These are phyloP conservation scores for Nasturtium officinale DNA, from an alignment of 345 rosid species.

Conservation along the genomic window DNA sequence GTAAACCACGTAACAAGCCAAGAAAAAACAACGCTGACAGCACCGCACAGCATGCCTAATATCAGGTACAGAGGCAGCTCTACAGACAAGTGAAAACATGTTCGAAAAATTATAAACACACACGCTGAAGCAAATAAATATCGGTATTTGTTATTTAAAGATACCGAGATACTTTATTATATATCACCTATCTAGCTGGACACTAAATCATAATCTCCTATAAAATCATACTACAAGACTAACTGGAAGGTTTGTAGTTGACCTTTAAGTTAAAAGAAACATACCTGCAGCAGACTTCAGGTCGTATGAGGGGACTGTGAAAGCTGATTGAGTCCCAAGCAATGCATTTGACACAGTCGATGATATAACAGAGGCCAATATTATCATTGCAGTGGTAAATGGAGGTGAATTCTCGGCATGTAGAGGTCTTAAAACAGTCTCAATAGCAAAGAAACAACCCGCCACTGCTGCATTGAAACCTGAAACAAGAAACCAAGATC, in stretches of 20 bases:
- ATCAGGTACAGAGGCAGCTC: slow-evolving; percentile 94
- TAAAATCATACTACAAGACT: background rate
- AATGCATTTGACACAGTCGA: slow-evolving; percentile 92
- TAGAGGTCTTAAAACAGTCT: slow-evolving; percentile 90
- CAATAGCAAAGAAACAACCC: slow-evolving; percentile 97
- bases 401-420: slow-evolving; percentile 98
- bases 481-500: slow-evolving; percentile 33
- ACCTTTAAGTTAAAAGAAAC: background rate
- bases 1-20: slow-evolving; percentile 90
- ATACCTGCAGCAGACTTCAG: slow-evolving; percentile 97
- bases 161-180: slow-evolving; percentile 7
- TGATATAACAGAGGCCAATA: slow-evolving; percentile 92
- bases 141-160: background rate
- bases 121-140: background rate
- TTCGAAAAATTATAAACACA: slow-evolving; percentile 1
- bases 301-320: slow-evolving; percentile 91
- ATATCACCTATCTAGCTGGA: slow-evolving; percentile 11
- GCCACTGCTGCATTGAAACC: slow-evolving; percentile 99
- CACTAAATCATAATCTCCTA: slow-evolving; percentile 9
- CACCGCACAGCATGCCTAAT: slow-evolving; percentile 97
- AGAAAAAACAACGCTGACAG: slow-evolving; percentile 84
- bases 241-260: background rate
- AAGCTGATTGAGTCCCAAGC: slow-evolving; percentile 88
- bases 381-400: slow-evolving; percentile 95
- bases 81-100: slow-evolving; percentile 46